Evolutionary conservation across 2,329 filamentous ascomycete species (phyloP), one percentile per base, ranked within the genome.

Genomic region (Botryotinia convoluta): DNA sequence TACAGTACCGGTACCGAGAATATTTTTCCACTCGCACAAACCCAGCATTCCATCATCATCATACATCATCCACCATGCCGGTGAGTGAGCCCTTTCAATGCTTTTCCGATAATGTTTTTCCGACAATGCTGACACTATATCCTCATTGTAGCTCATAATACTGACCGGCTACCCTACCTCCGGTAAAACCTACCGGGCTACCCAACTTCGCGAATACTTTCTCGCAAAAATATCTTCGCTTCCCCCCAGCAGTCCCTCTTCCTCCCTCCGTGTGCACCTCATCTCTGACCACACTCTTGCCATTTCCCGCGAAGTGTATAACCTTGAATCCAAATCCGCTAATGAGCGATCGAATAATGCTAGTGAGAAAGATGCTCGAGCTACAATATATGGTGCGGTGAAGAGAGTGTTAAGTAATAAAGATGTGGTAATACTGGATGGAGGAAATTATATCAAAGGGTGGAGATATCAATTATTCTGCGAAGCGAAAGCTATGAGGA

Each of bases 381-480:
- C 93, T 2, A 87, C 89, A 60, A 86, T 93, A 72, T 93, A 92
- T 81, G 93, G 88, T 74, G 92, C 93, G 74, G 91, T 95, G 63
- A 95, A 95, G 85, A 87, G 93, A 61, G 87, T 90, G 67, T 86
- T 97, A 44, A 90, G 88, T 74, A 87, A 90, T 73, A 89, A 89
- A 78, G 91, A 93, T 79, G 90, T 97, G 73, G 92, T 96, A 70
- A 89, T 97, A 64, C 88, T 94, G 26, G 93, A 97, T 81, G 90
- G 91, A 1, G 84, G 93, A 74, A 96, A 96, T 82, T 97, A 96
- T 83, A 97, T 97, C 84, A 96, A 96, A 82, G 93, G 93, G 54
- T 96, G 93, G 88, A 87, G 93, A 67, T 97, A 97, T 81, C 93
- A 97, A 84, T 85, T 97, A 35, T 92, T 91, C 82, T 95, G 93